A percentile compares a stretch with the other conserved stretches of the same genome.
Evolutionary conservation across 2,329 filamentous ascomycete species (phyloP).

Genomic region (Trichoderma sp.): DNA sequence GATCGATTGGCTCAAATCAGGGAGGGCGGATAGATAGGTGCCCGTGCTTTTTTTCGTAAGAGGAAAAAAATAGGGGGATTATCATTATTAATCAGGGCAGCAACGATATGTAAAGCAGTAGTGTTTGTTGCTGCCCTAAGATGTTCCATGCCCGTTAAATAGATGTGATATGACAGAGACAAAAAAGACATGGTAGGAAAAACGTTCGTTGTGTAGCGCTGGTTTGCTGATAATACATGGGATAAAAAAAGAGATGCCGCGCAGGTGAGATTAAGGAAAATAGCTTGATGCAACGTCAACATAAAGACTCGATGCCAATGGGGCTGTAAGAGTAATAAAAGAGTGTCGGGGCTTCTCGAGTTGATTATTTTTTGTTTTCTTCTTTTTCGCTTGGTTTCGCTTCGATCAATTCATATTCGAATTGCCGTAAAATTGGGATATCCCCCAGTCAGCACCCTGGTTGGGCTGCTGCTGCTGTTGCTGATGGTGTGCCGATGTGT

Average conservation of each 20-base stretch:
- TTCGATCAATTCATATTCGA: slow-evolving; percentile 36
- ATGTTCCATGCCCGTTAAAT: not conserved
- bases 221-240: slow-evolving; percentile 21
- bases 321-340: slow-evolving; percentile 14
- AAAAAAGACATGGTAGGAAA: not conserved
- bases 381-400: not conserved
- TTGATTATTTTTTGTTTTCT: slow-evolving; percentile 15
- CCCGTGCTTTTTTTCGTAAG: not conserved
- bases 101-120: not conserved
- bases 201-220: slow-evolving; percentile 18
- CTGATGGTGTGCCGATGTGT: slow-evolving; percentile 33
- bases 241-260: not conserved
- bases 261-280: slow-evolving; percentile 15
- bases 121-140: not conserved
- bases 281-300: slow-evolving; percentile 9
- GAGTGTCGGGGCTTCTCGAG: slow-evolving; percentile 11
- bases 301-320: slow-evolving; percentile 1
- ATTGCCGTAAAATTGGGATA: slow-evolving; percentile 40
- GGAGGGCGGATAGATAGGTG: not conserved
- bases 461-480: slow-evolving; percentile 25
- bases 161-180: not conserved
- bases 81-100: slow-evolving; percentile 36
- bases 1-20: not conserved
- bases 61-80: slow-evolving; percentile 30
- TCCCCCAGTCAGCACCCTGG: slow-evolving; percentile 33